Evolutionary conservation across 1,284 basidiomycete genomes (phyloP).

Genomic region (Malassezia pachydermatis): DNA sequence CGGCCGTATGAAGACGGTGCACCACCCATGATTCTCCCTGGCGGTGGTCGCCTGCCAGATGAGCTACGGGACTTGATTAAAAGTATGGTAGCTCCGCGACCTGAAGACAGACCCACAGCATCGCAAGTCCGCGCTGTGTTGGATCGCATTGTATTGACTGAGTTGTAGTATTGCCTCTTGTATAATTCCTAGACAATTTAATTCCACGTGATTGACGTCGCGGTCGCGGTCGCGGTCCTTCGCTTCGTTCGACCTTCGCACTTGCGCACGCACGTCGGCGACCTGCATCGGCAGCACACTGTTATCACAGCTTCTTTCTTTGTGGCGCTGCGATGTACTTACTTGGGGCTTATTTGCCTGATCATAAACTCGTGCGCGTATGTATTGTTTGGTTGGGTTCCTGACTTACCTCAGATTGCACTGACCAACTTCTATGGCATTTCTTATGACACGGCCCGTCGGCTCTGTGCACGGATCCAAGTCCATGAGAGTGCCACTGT

Average conservation of each 20-base stretch:
- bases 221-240: too few species aligned
- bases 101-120: conserved; percentile 28
- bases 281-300: too few species aligned
- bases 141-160: too few species aligned
- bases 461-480: conserved; percentile 74
- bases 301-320: too few species aligned
- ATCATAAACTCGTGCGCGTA: conserved; percentile 46
- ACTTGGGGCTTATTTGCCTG: conserved; percentile 42
- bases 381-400: conserved; percentile 11
- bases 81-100: conserved; percentile 28
- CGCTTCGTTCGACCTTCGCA: too few species aligned
- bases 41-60: conserved; percentile 38
- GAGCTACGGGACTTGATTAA: conserved; percentile 31
- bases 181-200: too few species aligned
- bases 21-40: conserved; percentile 39
- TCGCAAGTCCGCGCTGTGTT: conserved; percentile 20
- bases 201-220: too few species aligned
- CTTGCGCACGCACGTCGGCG: too few species aligned
- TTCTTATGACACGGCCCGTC: conserved; percentile 61
- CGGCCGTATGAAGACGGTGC: conserved; percentile 32
- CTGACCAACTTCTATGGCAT: conserved; percentile 74
- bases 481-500: conserved; percentile 68
- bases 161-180: too few species aligned
- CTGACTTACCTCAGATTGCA: conserved; percentile 57
- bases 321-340: too few species aligned